Conservation (phyloP, 352 stramenopile species). For the Phytopythium sindhum region DNA sequence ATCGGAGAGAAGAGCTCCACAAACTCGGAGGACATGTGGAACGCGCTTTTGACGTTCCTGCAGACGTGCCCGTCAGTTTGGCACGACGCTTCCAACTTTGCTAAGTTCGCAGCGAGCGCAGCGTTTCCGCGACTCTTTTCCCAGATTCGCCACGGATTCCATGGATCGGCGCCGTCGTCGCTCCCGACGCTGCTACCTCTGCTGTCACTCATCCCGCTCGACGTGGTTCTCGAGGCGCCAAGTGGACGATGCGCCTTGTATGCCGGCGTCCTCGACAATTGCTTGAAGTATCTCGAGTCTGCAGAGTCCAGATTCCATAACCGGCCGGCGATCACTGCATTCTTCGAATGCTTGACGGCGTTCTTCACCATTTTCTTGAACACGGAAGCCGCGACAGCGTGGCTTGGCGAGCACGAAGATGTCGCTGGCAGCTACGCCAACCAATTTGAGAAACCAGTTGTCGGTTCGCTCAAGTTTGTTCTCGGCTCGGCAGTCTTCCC, state of each 20-base stretch:
- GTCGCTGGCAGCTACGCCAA: conserved; percentile 40
- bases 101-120: conserved; percentile 60
- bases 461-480: conserved; percentile 32
- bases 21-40: conserved; percentile 76
- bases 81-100: conserved; percentile 33
- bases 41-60: conserved; percentile 69
- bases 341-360: conserved; percentile 72
- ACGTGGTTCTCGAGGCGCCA: conserved; percentile 40
- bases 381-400: conserved; percentile 24
- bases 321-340: conserved; percentile 47
- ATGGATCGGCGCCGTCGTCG: conserved; percentile 61
- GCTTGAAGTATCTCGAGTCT: conserved; percentile 66
- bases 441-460: conserved; percentile 65
- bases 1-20: conserved; percentile 64
- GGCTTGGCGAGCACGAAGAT: conserved; percentile 20
- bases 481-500: conserved; percentile 39
- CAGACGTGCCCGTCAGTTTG: conserved; percentile 49
- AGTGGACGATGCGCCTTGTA: conserved; percentile 49
- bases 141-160: conserved; percentile 74
- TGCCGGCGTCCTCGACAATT: conserved; percentile 58
- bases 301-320: conserved; percentile 52
- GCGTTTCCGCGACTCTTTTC: conserved; percentile 67
- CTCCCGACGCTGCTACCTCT: conserved; percentile 71
- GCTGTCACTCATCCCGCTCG: conserved; percentile 68
- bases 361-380: conserved; percentile 68